Evolutionary conservation across 2,329 filamentous ascomycete genomes (phyloP).

Genomic region (Sporothrix globosa): DNA sequence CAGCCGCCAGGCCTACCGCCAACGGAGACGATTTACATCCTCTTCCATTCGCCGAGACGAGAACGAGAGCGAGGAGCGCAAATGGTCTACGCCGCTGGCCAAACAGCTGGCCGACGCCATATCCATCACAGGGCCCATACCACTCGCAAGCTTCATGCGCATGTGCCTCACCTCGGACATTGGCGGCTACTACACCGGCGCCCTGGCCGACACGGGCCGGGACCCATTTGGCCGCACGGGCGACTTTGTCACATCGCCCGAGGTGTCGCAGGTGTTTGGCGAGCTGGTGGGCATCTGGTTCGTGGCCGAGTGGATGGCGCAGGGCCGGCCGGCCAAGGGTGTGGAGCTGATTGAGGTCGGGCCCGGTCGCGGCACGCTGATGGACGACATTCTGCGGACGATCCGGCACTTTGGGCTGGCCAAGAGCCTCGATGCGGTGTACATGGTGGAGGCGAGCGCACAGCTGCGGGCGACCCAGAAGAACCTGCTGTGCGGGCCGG

Average conservation of each 20-base stretch:
- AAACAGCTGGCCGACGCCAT: constrained; percentile 87
- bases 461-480: constrained; percentile 78
- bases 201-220: constrained; percentile 61
- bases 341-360: constrained; percentile 93
- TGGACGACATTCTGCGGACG: constrained; percentile 95
- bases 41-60: constrained; percentile 37
- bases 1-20: not conserved
- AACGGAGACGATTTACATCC: constrained; percentile 39
- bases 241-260: constrained; percentile 95
- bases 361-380: constrained; percentile 89
- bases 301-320: constrained; percentile 93
- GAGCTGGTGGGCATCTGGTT: constrained; percentile 95
- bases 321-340: constrained; percentile 72
- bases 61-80: constrained; percentile 48
- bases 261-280: constrained; percentile 96
- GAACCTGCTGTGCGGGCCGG: constrained; percentile 74
- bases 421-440: constrained; percentile 79
- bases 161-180: constrained; percentile 92
- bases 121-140: constrained; percentile 82
- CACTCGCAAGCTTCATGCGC: constrained; percentile 94
- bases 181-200: constrained; percentile 90
- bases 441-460: constrained; percentile 91
- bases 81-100: constrained; percentile 92
- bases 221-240: constrained; percentile 93
- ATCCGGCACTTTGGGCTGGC: constrained; percentile 80